These are phyloP conservation scores for Cicer yamashitae DNA, from an alignment of 306 rosid species.

Conservation along the genomic window DNA sequence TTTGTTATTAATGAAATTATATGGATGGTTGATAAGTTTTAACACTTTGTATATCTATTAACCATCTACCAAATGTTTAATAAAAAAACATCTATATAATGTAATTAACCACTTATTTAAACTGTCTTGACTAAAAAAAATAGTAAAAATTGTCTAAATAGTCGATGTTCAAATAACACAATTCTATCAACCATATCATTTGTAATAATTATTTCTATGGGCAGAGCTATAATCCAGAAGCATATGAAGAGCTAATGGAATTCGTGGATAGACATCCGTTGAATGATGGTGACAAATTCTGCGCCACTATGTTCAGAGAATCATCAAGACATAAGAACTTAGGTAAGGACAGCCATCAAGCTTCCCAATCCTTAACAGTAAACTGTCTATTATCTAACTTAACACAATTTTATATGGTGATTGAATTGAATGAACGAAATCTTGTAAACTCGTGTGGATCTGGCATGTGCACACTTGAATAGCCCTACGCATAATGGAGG, in stretches of 20 bases:
- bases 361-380: slow-evolving; percentile 31
- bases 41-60: no score
- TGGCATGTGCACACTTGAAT: slow-evolving; percentile 49
- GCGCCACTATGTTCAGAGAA: slow-evolving; percentile 86
- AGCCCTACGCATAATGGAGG: slow-evolving; percentile 95
- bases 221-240: slow-evolving; percentile 93
- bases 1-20: no score
- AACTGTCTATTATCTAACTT: slow-evolving; percentile 34
- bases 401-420: not conserved
- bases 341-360: slow-evolving; percentile 53
- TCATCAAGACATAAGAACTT: slow-evolving; percentile 82
- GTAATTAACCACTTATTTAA: no score
- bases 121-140: no score
- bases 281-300: slow-evolving; percentile 86
- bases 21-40: no score
- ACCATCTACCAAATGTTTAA: no score
- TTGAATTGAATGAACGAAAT: slow-evolving; percentile 45
- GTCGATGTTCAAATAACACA: no score
- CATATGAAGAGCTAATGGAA: slow-evolving; percentile 78
- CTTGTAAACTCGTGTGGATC: slow-evolving; percentile 16
- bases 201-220: slow-evolving; percentile 41
- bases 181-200: slow-evolving; percentile 5
- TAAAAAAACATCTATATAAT: no score
- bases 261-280: slow-evolving; percentile 70
- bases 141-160: no score